Percentiles rank a stretch among this genome's conserved stretches.
Evolutionary conservation across 2,329 filamentous ascomycete species (phyloP).

Genomic region (Aureobasidium sp.): DNA sequence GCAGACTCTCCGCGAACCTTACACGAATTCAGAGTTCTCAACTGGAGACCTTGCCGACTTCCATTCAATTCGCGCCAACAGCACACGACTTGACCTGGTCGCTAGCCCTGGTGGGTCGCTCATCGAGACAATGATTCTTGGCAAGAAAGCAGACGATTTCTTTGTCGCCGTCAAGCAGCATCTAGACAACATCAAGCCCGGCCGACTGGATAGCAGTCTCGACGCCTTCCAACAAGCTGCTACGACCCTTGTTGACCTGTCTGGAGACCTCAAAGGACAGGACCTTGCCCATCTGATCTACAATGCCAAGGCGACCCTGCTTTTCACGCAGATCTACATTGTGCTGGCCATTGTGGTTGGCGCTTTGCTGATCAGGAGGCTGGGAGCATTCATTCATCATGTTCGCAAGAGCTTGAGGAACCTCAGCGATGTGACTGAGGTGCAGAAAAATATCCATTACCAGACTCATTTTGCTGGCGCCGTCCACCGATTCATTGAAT

Average conservation of each 20-base stretch:
- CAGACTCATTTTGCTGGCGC: constrained; percentile 8
- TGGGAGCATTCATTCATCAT: constrained; percentile 3
- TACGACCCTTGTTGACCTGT: constrained; percentile 5
- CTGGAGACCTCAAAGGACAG: not conserved
- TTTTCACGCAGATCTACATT: constrained; percentile 4
- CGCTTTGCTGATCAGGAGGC: constrained; percentile 8
- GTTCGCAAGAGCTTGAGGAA: not conserved
- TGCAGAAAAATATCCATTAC: constrained; percentile 1
- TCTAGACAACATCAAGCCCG: constrained; percentile 1
- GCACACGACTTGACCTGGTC: not conserved
- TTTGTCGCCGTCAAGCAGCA: constrained; percentile 8
- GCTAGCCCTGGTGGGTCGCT: not conserved
- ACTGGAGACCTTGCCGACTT: not conserved
- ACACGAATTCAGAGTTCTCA: not conserved
- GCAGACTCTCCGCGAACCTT: not conserved
- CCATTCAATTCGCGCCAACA: not conserved
- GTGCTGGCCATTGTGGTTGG: constrained; percentile 5
- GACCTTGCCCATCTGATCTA: constrained; percentile 9
- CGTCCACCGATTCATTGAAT: not conserved
- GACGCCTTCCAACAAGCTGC: constrained; percentile 5
- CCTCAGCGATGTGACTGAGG: not conserved
- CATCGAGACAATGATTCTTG: not conserved
- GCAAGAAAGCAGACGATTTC: constrained; percentile 4
- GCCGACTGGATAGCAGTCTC: not conserved
- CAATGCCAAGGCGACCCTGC: constrained; percentile 8